phyloP scores from a whole-genome alignment of 345 rosid species.

The Euphorbia peplus region DNA sequence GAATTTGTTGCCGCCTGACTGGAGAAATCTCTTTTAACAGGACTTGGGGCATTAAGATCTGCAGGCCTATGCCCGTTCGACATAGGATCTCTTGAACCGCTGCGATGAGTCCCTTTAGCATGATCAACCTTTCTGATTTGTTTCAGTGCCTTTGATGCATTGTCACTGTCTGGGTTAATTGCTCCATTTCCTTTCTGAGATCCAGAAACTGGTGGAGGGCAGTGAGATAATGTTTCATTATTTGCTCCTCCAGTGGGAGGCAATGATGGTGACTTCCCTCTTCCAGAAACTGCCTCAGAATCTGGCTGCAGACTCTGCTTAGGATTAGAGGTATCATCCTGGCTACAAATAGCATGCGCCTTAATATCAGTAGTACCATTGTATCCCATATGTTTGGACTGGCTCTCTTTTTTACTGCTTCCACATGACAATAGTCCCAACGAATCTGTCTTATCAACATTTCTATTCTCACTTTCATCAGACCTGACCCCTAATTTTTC shows the following conservation, averaged over 20 bases:
- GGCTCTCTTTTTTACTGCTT: conserved; percentile 40
- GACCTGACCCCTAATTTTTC: conserved; percentile 37
- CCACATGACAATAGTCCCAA: conserved; percentile 35
- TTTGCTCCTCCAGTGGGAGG: conserved; percentile 48
- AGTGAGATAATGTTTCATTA: conserved; percentile 32
- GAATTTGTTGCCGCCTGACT: conserved; percentile 64
- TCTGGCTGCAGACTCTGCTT: conserved; percentile 44
- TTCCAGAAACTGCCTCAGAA: conserved; percentile 37
- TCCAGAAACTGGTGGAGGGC: conserved; percentile 27
- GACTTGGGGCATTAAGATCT: conserved; percentile 58
- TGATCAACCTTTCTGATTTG: conserved; percentile 42
- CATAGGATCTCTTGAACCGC: conserved; percentile 38
- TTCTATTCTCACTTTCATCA: conserved; percentile 41
- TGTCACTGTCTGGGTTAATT: conserved; percentile 32
- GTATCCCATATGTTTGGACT: conserved; percentile 26
- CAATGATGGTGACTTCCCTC: conserved; percentile 36
- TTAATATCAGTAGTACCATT: conserved; percentile 43
- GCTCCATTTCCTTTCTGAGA: conserved; percentile 35
- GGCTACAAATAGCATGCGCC: conserved; percentile 36
- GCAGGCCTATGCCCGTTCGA: conserved; percentile 51
- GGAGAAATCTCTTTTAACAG: conserved; percentile 66
- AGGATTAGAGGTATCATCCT: conserved; percentile 30
- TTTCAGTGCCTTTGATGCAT: conserved; percentile 35
- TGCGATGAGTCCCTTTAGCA: conserved; percentile 45
- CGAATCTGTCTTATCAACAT: conserved; percentile 45